Evolutionary conservation across 2,329 filamentous ascomycete genomes (phyloP).

Genomic region (Corniculantispora saksenae): DNA sequence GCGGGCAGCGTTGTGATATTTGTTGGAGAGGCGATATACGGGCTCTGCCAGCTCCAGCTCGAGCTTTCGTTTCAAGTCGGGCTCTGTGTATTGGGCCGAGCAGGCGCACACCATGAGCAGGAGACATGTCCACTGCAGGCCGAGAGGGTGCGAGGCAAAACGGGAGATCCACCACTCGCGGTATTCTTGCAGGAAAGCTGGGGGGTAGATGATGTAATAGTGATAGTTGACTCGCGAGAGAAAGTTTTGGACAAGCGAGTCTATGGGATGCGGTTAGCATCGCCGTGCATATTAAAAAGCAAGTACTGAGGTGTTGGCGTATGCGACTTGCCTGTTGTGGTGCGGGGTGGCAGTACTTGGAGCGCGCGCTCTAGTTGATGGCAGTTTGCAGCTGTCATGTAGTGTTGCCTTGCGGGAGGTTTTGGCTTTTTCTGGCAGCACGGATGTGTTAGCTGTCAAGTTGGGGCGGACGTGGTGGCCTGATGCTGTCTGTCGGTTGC

Average conservation of each 20-base stretch:
- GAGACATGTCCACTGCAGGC: slow-evolving; percentile 40
- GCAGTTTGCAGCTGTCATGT: slow-evolving; percentile 25
- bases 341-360: slow-evolving; percentile 33
- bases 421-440: slow-evolving; percentile 24
- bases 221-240: slow-evolving; percentile 40
- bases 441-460: background rate
- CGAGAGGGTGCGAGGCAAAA: slow-evolving; percentile 32
- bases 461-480: background rate
- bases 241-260: slow-evolving; percentile 40
- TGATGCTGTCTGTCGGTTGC: background rate
- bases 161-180: slow-evolving; percentile 37
- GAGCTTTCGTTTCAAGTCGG: slow-evolving; percentile 33
- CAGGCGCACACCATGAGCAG: slow-evolving; percentile 41
- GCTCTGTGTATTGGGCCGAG: slow-evolving; percentile 35
- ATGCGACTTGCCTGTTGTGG: slow-evolving; percentile 35
- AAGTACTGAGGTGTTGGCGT: background rate
- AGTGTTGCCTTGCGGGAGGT: slow-evolving; percentile 23
- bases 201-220: slow-evolving; percentile 41
- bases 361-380: slow-evolving; percentile 35
- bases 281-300: background rate
- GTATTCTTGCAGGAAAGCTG: slow-evolving; percentile 38
- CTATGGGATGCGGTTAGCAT: slow-evolving; percentile 24
- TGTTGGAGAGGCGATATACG: slow-evolving; percentile 32
- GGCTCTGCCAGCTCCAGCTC: slow-evolving; percentile 33
- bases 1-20: slow-evolving; percentile 35